Base-by-base conservation (phyloP, 331 rosid genomes). In the Rosa hybrid region DNA sequence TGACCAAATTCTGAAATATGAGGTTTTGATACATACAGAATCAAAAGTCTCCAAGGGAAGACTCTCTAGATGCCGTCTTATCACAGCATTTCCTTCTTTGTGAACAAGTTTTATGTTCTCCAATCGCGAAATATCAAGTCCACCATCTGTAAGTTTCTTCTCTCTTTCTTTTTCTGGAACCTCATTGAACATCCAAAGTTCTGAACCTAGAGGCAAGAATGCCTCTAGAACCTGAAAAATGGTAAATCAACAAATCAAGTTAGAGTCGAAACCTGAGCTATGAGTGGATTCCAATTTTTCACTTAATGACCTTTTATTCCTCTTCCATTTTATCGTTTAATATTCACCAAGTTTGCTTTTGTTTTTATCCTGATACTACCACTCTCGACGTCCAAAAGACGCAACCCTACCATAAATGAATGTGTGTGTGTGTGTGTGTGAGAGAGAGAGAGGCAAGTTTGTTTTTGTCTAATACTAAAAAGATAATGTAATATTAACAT, bases 181-280 rank as follows among this genome's bases (percentile, higher is more conserved):
- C 84, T 95, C 99, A 74, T 95, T 95, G 83, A 92, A 95, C 99
- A 95, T 93, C 99, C 99, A 95, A 79, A 95, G 92, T 86, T 95
- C 98, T 41, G 99, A 95, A 70, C 91, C 94, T 71, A 91, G 90
- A 77, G 99, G 98, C 85, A 95, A 84, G 77, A 91, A 87, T 77
- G 99, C 94, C 88, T 95, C 99, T 53, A 95, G 86, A 88, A 95
- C 99, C 98, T 94, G 85, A 74, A 72, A 84, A 82, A 78, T 39
- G 71, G 78, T 77, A 86, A 78, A 18, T 46, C 75, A 76, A 45
- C 20, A 48, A 18, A 80, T 78, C 80, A 85, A 80, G 81, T 57
- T 67, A 23, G 48, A 75, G 17, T 72, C 9, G n/a, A 78, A 78
- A 57, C 64, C 41, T 69, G 63, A 48, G 72, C 67, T 59, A 57